Evolutionary conservation across 768 basidiomycete genomes (phyloP).

Genomic region (Panaeolus cyanescens): DNA sequence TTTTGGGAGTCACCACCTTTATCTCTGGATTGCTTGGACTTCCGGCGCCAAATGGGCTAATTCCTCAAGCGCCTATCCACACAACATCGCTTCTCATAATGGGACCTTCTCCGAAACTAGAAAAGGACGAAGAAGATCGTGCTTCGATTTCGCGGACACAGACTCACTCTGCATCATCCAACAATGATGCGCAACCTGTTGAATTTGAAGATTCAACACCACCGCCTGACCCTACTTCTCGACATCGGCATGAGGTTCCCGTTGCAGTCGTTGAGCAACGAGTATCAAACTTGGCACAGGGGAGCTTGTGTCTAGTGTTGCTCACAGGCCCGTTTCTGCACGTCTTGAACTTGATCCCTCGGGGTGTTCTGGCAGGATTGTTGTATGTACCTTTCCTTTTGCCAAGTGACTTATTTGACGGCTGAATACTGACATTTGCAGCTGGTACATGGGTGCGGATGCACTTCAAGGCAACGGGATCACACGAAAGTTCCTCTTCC

Average conservation of each 20-base stretch:
- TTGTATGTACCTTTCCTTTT: conserved; percentile 60
- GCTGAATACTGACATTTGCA: conserved; percentile 26
- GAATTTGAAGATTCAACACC: conserved; percentile 13
- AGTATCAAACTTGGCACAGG: conserved; percentile 89
- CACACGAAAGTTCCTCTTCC: conserved; percentile 76
- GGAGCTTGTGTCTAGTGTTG: conserved; percentile 74
- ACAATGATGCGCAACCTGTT: conserved; percentile 8
- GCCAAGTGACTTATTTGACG: neutral
- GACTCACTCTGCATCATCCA: conserved; percentile 11
- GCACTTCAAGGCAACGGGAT: conserved; percentile 83
- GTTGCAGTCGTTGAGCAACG: conserved; percentile 88
- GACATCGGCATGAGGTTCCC: conserved; percentile 49
- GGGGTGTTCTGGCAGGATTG: conserved; percentile 82
- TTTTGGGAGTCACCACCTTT: conserved; percentile 89
- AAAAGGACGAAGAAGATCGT: conserved; percentile 29
- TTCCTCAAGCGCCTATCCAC: conserved; percentile 92
- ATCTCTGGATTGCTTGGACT: conserved; percentile 84
- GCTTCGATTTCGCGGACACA: conserved; percentile 12
- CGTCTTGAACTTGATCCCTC: conserved; percentile 76
- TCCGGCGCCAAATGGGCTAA: conserved; percentile 85
- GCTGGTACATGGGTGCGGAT: conserved; percentile 92
- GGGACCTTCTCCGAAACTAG: conserved; percentile 42
- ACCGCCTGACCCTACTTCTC: conserved; percentile 18
- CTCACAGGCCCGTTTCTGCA: conserved; percentile 84
- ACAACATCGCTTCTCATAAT: conserved; percentile 79